Percentiles rank a stretch among this genome's conserved stretches.
These are phyloP conservation scores for Amaranthus cruentus DNA, from an alignment of 148 eudicot genomes.

Conservation along the genomic window DNA sequence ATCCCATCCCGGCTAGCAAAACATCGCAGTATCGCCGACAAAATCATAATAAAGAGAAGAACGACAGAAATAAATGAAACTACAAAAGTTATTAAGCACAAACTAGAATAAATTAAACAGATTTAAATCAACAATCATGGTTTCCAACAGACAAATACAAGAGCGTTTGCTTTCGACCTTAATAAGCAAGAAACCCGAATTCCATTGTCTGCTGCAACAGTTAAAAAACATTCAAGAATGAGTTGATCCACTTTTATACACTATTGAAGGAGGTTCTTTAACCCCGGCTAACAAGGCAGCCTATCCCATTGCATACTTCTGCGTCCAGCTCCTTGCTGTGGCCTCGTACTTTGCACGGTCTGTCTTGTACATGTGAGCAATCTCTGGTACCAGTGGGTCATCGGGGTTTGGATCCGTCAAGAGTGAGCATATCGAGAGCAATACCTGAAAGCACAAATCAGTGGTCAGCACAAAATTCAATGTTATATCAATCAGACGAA, in stretches of 20 bases:
- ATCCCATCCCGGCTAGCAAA: no score
- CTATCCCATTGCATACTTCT: conserved; percentile 73
- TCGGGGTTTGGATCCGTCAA: conserved; percentile 69
- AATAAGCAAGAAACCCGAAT: conserved; percentile 3
- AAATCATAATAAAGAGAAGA: no score
- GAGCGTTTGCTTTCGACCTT: conserved; percentile 16
- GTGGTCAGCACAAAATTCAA: neutral
- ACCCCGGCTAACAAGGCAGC: neutral
- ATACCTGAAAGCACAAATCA: conserved; percentile 34
- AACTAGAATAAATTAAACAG: conserved; percentile 10
- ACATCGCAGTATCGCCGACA: no score
- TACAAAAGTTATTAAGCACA: neutral
- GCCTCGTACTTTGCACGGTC: conserved; percentile 61
- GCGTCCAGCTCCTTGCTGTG: conserved; percentile 72
- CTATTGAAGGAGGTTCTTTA: conserved; percentile 1
- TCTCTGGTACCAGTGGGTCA: conserved; percentile 67
- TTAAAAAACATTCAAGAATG: conserved; percentile 26
- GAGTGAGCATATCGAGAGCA: conserved; percentile 63
- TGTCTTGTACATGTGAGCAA: conserved; percentile 68
- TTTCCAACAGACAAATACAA: conserved; percentile 27
- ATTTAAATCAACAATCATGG: conserved; percentile 20
- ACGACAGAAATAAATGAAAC: neutral
- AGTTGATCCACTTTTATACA: conserved; percentile 26
- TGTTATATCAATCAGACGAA: no score
- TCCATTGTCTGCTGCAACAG: conserved; percentile 23